These are phyloP conservation scores for Pseudogymnoascus sp. DNA, from an alignment of 2,329 filamentous ascomycete genomes.

Conservation along the genomic window DNA sequence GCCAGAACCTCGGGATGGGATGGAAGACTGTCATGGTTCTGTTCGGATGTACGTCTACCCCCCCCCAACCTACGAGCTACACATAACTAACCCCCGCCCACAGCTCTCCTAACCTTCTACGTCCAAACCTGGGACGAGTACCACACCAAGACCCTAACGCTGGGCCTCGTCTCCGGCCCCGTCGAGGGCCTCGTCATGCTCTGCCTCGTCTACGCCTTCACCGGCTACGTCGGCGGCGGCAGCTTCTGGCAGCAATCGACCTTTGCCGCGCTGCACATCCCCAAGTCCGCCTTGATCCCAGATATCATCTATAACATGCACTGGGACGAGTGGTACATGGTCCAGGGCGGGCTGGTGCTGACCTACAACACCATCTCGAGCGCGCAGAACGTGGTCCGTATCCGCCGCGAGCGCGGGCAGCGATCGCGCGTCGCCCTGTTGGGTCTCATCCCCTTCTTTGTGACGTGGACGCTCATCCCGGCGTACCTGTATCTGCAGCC, in stretches of 20 bases:
- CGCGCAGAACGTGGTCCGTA: conserved; percentile 74
- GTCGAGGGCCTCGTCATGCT: conserved; percentile 90
- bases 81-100: conserved; percentile 11
- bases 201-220: conserved; percentile 71
- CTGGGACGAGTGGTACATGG: conserved; percentile 89
- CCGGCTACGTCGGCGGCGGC: conserved; percentile 75
- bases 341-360: conserved; percentile 74
- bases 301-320: conserved; percentile 65
- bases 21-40: conserved; percentile 81
- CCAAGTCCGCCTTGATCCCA: conserved; percentile 56
- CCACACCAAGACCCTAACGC: conserved; percentile 89
- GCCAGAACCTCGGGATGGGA: conserved; percentile 86
- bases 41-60: conserved; percentile 59
- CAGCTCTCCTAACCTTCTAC: conserved; percentile 89
- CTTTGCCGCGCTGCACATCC: conserved; percentile 67
- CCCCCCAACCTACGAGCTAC: background rate
- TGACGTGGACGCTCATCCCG: conserved; percentile 67
- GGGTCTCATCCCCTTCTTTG: conserved; percentile 74
- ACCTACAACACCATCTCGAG: conserved; percentile 59
- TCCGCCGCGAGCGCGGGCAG: conserved; percentile 66
- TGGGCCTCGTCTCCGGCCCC: conserved; percentile 86
- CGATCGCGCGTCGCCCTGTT: conserved; percentile 65
- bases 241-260: conserved; percentile 87
- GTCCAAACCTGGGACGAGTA: conserved; percentile 99
- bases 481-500: conserved; percentile 81